phyloP scores from a whole-genome alignment of 83 land plant genomes.

The Larix sibirica region DNA sequence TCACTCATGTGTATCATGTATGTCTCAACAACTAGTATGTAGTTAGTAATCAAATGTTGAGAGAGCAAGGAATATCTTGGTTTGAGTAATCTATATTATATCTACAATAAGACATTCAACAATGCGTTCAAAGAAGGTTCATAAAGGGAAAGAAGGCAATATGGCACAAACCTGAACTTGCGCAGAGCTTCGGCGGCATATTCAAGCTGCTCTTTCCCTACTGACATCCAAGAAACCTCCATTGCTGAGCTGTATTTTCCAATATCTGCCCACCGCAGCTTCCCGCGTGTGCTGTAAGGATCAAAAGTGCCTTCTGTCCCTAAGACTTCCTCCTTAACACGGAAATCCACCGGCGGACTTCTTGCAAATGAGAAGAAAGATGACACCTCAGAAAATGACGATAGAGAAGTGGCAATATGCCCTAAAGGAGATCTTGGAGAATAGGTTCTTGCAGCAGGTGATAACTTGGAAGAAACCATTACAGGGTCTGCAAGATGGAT shows the following conservation, averaged over 20 bases:
- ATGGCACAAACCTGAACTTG: conserved; percentile 49
- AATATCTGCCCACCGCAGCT: conserved; percentile 71
- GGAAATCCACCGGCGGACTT: conserved; percentile 58
- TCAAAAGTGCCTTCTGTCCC: conserved; percentile 47
- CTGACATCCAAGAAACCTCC: conserved; percentile 90
- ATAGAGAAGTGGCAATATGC: conserved; percentile 43
- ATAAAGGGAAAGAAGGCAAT: background rate
- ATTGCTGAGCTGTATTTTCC: conserved; percentile 64
- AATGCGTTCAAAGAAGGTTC: background rate
- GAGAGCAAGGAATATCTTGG: background rate
- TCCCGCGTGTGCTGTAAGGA: conserved; percentile 74
- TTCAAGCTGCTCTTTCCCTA: conserved; percentile 78
- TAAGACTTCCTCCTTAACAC: conserved; percentile 29
- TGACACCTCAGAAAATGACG: conserved; percentile 67
- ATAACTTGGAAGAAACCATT: conserved; percentile 18
- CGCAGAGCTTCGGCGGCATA: conserved; percentile 74
- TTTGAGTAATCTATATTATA: background rate
- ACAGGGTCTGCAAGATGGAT: conserved; percentile 65
- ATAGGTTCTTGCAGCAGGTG: conserved; percentile 21
- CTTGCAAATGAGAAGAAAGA: conserved; percentile 34
- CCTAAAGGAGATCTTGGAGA: conserved; percentile 59
- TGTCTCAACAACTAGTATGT: background rate
- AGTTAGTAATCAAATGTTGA: background rate
- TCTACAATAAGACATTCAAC: background rate
- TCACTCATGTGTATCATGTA: background rate